Conservation (phyloP, 1,139 yeast species). For the Hyphopichia khmerensis region DNA sequence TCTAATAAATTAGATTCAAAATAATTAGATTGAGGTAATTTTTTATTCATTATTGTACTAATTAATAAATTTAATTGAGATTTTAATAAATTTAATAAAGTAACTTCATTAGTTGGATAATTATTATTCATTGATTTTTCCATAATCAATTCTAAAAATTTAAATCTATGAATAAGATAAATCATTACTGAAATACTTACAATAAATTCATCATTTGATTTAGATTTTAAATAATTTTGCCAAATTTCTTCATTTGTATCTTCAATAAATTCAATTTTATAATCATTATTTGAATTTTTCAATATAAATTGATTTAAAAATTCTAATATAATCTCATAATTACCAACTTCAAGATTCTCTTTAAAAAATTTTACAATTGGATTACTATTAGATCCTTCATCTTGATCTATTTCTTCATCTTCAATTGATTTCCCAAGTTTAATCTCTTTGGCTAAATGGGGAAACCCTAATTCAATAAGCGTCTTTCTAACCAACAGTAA, state of each 20-base stretch:
- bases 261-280: background rate
- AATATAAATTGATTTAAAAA: background rate
- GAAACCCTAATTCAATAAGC: constrained; percentile 30
- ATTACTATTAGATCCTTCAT: background rate
- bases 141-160: background rate
- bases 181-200: background rate
- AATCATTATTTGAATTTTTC: background rate
- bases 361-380: background rate
- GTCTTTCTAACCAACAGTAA: constrained; percentile 38
- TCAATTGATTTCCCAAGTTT: background rate
- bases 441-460: constrained; percentile 1
- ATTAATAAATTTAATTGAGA: background rate
- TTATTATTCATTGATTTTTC: background rate
- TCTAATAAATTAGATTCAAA: background rate
- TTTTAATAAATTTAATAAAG: background rate
- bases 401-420: background rate
- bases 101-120: background rate
- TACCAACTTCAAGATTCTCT: background rate
- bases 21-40: background rate
- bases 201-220: background rate
- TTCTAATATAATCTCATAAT: background rate
- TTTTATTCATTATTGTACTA: background rate
- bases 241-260: background rate
- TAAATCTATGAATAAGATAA: constrained; percentile 2
- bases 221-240: background rate